Base-by-base conservation (phyloP, 345 rosid genomes). In the Aquilaria yunnanensis region DNA sequence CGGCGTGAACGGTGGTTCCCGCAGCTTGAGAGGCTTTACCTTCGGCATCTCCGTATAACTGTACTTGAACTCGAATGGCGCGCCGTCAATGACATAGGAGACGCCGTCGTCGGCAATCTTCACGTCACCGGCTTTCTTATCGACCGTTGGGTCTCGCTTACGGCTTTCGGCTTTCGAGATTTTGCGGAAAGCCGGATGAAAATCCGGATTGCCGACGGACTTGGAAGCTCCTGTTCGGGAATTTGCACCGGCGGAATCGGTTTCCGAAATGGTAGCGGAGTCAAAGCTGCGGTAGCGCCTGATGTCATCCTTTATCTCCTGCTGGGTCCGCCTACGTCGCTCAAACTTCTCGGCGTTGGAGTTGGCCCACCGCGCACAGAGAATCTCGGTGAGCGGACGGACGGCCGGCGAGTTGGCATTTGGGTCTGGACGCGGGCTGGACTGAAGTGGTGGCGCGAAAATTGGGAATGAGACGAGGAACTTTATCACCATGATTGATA, bases 41-140 rank as follows among this genome's bases (percentile, higher is more conserved):
- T 86, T 93, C 12, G 97, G 96, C 51, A 94, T 80, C 80, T 93
- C 97, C 16, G 97, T 86, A 74, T 90, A 94, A 67, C 99, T 94
- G 77, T 94, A 94, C 71, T 88, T 85, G 77, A 94, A 90, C 81
- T 90, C 95, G 33, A 86, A 94, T 32, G 99, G 97, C 55, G 97
- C 89, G 53, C 96, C 97, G 67, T 94, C 77, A 60, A 88, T 77
- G 51, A 86, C 83, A 64, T 83, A 90, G 45, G 95, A 71, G 53
- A 88, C 54, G 32, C 96, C 99, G 48, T 82, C 88, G 0, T 86
- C 89, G 55, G 85, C 78, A 14, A 94, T 37, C 57, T 68, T 66
- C 6, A 89, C 72, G 12, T 70, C 56, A 9, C 56, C 70, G 0
- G 88, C 77, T 59, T 77, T 78, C 14, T 78, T 53, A 53, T 77